Evolutionary conservation across 1,284 basidiomycete genomes (phyloP).

Genomic region (Fomitopsis schrenkii): DNA sequence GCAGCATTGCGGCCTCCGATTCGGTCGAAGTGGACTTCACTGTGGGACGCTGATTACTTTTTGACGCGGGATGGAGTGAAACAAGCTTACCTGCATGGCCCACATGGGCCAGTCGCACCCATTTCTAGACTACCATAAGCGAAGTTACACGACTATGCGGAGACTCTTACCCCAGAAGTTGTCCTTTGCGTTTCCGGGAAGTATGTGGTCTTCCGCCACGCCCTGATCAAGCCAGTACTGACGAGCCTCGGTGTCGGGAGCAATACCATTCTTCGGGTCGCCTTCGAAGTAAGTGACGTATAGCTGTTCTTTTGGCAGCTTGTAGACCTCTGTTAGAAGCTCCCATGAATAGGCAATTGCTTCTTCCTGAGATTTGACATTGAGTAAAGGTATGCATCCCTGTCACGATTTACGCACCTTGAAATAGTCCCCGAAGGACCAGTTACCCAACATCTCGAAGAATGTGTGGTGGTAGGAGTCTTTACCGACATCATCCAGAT

Average conservation of each 20-base stretch:
- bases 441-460: constrained; percentile 99
- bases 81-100: constrained; percentile 76
- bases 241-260: constrained; percentile 85
- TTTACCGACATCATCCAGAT: constrained; percentile 97
- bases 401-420: constrained; percentile 52
- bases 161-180: constrained; percentile 91
- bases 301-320: constrained; percentile 85
- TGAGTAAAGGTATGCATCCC: not conserved
- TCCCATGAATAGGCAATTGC: constrained; percentile 94
- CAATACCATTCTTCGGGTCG: constrained; percentile 81
- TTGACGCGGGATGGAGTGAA: not conserved
- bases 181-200: constrained; percentile 94
- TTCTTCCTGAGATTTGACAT: constrained; percentile 66
- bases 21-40: constrained; percentile 96
- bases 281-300: constrained; percentile 99
- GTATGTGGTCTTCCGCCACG: constrained; percentile 84
- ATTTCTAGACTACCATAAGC: constrained; percentile 62
- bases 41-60: constrained; percentile 25
- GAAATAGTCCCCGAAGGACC: constrained; percentile 99
- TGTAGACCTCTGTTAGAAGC: constrained; percentile 86
- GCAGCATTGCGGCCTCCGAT: constrained; percentile 93
- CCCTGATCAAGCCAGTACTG: constrained; percentile 87
- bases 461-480: constrained; percentile 98
- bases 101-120: constrained; percentile 97
- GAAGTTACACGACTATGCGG: not conserved